Percentiles rank a stretch among this genome's conserved stretches.
phyloP scores from a whole-genome alignment of 352 stramenopile genomes.

The Phytophthora rubi region DNA sequence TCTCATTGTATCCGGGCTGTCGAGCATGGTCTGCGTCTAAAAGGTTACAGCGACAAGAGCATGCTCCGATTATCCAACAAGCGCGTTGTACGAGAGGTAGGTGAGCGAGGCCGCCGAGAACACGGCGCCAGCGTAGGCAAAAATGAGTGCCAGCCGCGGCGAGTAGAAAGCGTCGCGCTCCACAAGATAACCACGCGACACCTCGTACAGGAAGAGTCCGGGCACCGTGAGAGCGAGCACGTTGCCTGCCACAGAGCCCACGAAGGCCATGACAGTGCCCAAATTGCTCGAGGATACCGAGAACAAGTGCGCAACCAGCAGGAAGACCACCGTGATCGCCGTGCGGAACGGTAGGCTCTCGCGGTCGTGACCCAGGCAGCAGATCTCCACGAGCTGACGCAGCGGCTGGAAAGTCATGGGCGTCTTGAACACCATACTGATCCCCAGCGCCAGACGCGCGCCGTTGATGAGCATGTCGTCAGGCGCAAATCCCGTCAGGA shows the following conservation, averaged over 20 bases:
- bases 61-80: conserved; percentile 35
- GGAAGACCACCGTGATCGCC: conserved; percentile 71
- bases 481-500: conserved; percentile 74
- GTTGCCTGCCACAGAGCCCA: conserved; percentile 76
- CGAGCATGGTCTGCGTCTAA: conserved; percentile 17
- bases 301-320: conserved; percentile 68
- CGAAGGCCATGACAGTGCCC: conserved; percentile 78
- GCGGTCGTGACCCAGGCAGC: conserved; percentile 71
- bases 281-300: conserved; percentile 69
- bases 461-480: conserved; percentile 83
- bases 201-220: conserved; percentile 79
- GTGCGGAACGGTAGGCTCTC: conserved; percentile 75
- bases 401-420: conserved; percentile 89
- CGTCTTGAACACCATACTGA: conserved; percentile 84
- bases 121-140: conserved; percentile 54
- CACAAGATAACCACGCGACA: conserved; percentile 61
- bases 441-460: conserved; percentile 70
- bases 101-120: conserved; percentile 73
- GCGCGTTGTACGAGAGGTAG: conserved; percentile 70
- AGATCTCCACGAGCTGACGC: conserved; percentile 77
- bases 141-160: conserved; percentile 53
- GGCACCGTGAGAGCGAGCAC: conserved; percentile 75
- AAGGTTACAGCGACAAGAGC: conserved; percentile 20
- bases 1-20: neutral
- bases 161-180: conserved; percentile 61